Evolutionary conservation across 225 moss, liverwort and hornwort species (phyloP).

Genomic region (Thuidium tamariscinum): DNA sequence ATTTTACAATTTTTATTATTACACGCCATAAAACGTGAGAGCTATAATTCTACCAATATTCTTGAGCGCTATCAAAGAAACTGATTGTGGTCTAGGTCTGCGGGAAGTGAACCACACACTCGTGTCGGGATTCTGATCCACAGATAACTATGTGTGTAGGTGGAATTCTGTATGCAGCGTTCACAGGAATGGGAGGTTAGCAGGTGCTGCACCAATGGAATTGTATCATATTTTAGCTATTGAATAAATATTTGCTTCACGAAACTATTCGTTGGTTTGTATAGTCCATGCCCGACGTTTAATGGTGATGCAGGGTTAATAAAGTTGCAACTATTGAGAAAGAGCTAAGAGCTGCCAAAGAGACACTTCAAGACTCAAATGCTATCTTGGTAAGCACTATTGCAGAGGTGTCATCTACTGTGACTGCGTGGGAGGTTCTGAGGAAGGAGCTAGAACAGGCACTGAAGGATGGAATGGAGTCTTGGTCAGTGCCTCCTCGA

Average conservation of each 20-base stretch:
- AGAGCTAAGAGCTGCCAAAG: slow-evolving; percentile 9
- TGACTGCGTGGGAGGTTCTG: slow-evolving; percentile 29
- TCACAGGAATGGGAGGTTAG: slow-evolving; percentile 59
- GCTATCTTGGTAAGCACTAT: background rate
- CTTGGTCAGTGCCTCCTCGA: slow-evolving; percentile 13
- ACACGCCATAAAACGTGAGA: background rate
- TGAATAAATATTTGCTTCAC: background rate
- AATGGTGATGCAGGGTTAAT: slow-evolving; percentile 11
- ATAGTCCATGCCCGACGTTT: background rate
- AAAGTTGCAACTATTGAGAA: slow-evolving; percentile 22
- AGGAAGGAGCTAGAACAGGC: slow-evolving; percentile 38
- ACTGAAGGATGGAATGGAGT: slow-evolving; percentile 43
- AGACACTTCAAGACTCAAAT: background rate
- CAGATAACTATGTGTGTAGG: slow-evolving; percentile 24
- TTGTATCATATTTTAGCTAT: background rate
- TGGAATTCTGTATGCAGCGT: slow-evolving; percentile 39
- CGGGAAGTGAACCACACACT: background rate
- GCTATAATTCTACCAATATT: background rate
- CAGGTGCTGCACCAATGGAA: slow-evolving; percentile 27
- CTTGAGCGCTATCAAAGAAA: background rate
- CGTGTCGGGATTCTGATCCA: background rate
- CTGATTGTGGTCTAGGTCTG: background rate
- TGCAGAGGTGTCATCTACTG: slow-evolving; percentile 12
- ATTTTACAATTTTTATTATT: background rate
- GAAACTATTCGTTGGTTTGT: background rate